These are phyloP conservation scores for Diplodia corticola DNA, from an alignment of 2,329 filamentous ascomycete genomes.

Conservation along the genomic window DNA sequence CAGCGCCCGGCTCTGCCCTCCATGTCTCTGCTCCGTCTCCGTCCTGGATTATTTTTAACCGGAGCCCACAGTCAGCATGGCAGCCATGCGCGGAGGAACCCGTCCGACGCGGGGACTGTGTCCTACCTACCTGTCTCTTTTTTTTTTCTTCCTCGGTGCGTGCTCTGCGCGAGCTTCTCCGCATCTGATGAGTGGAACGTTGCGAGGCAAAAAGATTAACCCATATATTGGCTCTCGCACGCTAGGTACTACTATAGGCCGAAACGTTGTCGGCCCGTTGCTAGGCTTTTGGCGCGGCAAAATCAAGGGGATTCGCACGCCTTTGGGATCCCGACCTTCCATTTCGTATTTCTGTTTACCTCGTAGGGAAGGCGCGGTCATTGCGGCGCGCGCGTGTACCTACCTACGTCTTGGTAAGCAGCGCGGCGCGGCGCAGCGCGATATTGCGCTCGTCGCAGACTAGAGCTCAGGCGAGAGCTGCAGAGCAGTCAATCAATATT, in stretches of 20 bases:
- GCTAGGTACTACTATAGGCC: slow-evolving; percentile 9
- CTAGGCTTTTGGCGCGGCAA: slow-evolving; percentile 5
- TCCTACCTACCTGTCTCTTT: neutral
- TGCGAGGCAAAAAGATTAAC: slow-evolving; percentile 19
- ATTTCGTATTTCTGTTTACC: slow-evolving; percentile 3
- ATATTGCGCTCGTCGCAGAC: slow-evolving; percentile 15
- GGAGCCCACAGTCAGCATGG: neutral
- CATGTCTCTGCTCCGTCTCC: too few relatives aligned
- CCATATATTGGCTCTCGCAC: neutral
- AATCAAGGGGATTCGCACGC: slow-evolving; percentile 5
- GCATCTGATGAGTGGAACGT: slow-evolving; percentile 16
- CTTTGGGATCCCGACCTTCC: too few relatives aligned
- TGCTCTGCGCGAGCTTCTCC: slow-evolving; percentile 14
- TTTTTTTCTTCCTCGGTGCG: neutral
- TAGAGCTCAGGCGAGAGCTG: neutral
- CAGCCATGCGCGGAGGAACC: neutral
- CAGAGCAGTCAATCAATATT: neutral
- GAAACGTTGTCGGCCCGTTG: slow-evolving; percentile 13
- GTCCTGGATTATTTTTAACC: neutral
- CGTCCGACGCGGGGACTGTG: neutral
- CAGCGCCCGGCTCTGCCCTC: too few relatives aligned
- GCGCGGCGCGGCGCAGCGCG: neutral
- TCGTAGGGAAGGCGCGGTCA: neutral
- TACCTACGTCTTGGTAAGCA: neutral
- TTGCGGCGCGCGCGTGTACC: too few relatives aligned